A percentile compares a stretch with the other conserved stretches of the same genome.
These are phyloP conservation scores for Aspergillus conjunctus DNA, from an alignment of 495 filamentous ascomycete genomes.

Conservation along the genomic window DNA sequence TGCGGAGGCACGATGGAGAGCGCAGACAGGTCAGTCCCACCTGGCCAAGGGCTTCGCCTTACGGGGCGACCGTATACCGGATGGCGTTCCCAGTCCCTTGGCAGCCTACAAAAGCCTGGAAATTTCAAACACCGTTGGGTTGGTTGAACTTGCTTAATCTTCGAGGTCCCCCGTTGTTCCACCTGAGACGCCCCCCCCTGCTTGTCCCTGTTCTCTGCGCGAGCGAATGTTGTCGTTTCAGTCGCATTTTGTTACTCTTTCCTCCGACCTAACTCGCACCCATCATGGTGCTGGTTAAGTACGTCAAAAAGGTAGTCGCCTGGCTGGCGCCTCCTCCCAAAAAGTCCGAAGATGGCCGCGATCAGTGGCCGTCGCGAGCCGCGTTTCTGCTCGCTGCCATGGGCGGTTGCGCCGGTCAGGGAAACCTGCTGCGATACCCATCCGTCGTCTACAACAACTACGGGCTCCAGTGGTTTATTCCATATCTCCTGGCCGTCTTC, in stretches of 20 bases:
- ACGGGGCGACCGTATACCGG: background rate
- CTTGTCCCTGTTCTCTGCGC: background rate
- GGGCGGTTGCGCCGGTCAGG: constrained; percentile 33
- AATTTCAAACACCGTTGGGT: background rate
- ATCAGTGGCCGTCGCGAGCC: constrained; percentile 30
- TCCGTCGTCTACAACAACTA: constrained; percentile 34
- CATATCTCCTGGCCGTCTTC: constrained; percentile 37
- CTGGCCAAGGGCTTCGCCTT: background rate
- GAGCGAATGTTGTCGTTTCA: background rate
- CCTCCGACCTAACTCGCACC: background rate
- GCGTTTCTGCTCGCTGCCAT: constrained; percentile 32
- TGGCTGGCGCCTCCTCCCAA: constrained; percentile 31
- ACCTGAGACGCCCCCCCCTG: background rate
- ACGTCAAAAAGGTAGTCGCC: constrained; percentile 18
- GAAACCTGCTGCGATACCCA: constrained; percentile 32
- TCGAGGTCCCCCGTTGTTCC: background rate
- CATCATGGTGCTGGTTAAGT: constrained; percentile 20
- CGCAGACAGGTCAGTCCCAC: background rate
- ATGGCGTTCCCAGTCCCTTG: background rate
- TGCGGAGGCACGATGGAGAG: background rate
- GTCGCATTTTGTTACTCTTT: background rate
- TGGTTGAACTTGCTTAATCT: background rate
- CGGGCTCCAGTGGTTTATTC: constrained; percentile 37
- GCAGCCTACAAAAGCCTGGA: background rate
- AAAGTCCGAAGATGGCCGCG: constrained; percentile 31